A percentile compares a stretch with the other conserved stretches of the same genome.
phyloP scores from a whole-genome alignment of 1,284 basidiomycete species.

The Moesziomyces aphidis region DNA sequence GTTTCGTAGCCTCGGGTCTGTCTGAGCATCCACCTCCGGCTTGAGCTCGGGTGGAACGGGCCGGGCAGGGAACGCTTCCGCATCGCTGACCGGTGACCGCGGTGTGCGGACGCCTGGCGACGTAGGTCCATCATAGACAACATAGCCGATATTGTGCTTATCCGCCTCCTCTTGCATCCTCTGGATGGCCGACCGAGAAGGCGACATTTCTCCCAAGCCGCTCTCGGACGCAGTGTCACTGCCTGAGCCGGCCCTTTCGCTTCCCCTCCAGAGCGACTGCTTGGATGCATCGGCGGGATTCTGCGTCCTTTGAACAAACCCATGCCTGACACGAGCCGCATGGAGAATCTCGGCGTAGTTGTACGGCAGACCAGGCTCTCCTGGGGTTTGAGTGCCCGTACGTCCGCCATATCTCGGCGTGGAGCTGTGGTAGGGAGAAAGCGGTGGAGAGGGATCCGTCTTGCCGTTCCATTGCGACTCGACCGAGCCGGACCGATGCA shows the following conservation, averaged over 20 bases:
- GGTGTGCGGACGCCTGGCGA: not conserved
- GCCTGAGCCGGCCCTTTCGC: not conserved
- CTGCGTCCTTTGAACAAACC: too few relatives aligned
- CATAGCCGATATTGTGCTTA: constrained; percentile 2
- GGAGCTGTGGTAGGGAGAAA: not conserved
- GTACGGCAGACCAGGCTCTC: not conserved
- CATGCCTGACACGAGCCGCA: not conserved
- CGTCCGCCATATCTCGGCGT: not conserved
- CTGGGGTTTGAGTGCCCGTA: not conserved
- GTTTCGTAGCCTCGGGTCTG: too few relatives aligned
- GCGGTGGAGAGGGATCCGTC: not conserved
- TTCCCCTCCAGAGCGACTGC: not conserved
- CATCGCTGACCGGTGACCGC: too few relatives aligned
- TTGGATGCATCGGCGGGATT: not conserved
- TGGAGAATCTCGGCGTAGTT: not conserved
- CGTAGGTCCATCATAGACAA: constrained; percentile 2
- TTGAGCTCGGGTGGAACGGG: not conserved
- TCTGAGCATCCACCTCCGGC: too few relatives aligned
- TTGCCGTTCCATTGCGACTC: not conserved
- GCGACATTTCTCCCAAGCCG: constrained; percentile 6
- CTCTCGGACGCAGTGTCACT: not conserved
- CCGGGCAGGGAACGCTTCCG: not conserved
- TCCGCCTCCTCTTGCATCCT: constrained; percentile 10
- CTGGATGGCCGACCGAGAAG: constrained; percentile 1
- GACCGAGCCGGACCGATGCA: not conserved